phyloP scores from a whole-genome alignment of 495 filamentous ascomycete species.

The Penicillium bovifimosum region DNA sequence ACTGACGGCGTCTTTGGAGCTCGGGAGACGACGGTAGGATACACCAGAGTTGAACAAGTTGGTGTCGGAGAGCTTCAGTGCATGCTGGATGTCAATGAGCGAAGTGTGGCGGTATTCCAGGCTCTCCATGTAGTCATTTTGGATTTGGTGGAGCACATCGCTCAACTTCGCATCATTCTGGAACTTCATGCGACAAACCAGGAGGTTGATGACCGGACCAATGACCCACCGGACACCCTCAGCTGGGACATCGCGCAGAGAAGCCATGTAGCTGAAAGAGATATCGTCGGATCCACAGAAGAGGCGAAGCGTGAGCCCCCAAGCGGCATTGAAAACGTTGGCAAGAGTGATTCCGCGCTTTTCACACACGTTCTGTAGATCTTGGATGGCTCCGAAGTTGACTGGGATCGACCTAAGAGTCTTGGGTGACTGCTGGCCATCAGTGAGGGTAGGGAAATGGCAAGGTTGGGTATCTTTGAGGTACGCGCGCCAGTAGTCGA shows the following conservation, averaged over 20 bases:
- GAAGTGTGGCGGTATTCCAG: conserved; percentile 44
- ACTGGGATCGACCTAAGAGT: conserved; percentile 32
- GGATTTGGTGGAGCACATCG: conserved; percentile 35
- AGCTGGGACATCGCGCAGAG: conserved; percentile 45
- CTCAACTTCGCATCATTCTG: conserved; percentile 18
- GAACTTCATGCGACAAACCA: conserved; percentile 46
- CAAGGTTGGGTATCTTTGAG: conserved; percentile 46
- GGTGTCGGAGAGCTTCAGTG: conserved; percentile 31
- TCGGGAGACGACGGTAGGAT: conserved; percentile 40
- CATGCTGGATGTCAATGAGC: conserved; percentile 51
- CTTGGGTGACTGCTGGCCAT: conserved; percentile 22
- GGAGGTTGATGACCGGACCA: conserved; percentile 51
- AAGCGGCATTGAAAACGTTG: conserved; percentile 48
- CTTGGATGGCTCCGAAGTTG: conserved; percentile 22
- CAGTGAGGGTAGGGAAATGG: conserved; percentile 45
- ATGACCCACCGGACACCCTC: conserved; percentile 43
- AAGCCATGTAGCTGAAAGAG: conserved; percentile 50
- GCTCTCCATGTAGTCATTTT: conserved; percentile 47
- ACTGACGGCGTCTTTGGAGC: conserved; percentile 12
- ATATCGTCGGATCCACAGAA: conserved; percentile 48
- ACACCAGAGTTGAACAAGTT: conserved; percentile 43
- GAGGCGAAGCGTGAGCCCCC: conserved; percentile 46
- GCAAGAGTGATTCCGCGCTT: conserved; percentile 44
- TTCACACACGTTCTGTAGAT: conserved; percentile 41
- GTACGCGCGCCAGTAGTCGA: conserved; percentile 50